Conservation (phyloP, 2,329 filamentous ascomycete genomes). For the Penicillium sp. region DNA sequence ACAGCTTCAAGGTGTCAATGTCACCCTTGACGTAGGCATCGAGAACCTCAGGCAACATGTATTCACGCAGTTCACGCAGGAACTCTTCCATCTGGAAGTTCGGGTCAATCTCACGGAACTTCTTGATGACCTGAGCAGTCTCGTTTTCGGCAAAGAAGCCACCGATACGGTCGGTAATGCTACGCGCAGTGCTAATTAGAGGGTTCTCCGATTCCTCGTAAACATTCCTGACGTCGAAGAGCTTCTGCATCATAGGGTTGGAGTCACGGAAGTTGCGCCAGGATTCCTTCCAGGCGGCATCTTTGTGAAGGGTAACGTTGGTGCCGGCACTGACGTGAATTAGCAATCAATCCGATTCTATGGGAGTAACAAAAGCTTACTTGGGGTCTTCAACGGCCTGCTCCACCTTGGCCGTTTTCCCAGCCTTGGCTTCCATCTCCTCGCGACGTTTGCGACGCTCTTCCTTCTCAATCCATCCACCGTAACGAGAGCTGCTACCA, state of each 20-base stretch:
- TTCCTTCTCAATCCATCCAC: constrained; percentile 95
- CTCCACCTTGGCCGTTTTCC: constrained; percentile 53
- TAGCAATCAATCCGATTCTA: constrained; percentile 25
- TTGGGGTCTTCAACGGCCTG: constrained; percentile 79
- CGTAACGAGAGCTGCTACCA: constrained; percentile 91
- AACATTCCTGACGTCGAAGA: constrained; percentile 80
- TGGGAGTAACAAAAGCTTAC: constrained; percentile 56
- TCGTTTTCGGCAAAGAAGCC: constrained; percentile 99
- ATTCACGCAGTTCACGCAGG: constrained; percentile 91
- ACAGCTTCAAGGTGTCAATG: constrained; percentile 82
- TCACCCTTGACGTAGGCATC: constrained; percentile 99
- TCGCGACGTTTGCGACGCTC: constrained; percentile 78
- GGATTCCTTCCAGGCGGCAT: constrained; percentile 96
- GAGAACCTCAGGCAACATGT: constrained; percentile 94
- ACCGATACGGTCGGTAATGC: constrained; percentile 87
- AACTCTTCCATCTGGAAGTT: constrained; percentile 94
- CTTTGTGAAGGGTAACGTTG: constrained; percentile 93
- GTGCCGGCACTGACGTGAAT: constrained; percentile 72
- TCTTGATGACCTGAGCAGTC: constrained; percentile 96
- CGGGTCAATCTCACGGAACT: constrained; percentile 94
- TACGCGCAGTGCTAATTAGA: constrained; percentile 85
- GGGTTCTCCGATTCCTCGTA: constrained; percentile 99
- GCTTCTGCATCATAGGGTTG: constrained; percentile 81
- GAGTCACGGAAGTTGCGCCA: constrained; percentile 94
- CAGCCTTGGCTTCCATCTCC: constrained; percentile 57